Base-by-base conservation (phyloP, 306 rosid species). In the Prunus mume region DNA sequence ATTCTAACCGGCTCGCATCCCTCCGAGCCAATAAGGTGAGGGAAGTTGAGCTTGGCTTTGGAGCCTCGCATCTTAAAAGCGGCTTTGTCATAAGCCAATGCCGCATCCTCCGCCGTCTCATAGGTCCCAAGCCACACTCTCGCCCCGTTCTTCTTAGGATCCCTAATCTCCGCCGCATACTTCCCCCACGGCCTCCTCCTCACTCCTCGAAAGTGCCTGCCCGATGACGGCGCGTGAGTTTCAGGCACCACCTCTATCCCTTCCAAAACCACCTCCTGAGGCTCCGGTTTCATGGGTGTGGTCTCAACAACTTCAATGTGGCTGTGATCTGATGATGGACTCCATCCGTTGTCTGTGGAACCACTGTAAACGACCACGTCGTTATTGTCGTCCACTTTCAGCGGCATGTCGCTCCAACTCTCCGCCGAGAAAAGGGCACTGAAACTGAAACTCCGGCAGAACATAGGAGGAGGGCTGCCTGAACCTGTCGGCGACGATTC, bases 111-210 rank as follows among this genome's bases (percentile, higher is more conserved):
- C 10, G 85, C 83, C 2, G 83, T 80, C 41, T 76, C 84, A 27
- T 68, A 90, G 2, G 92, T 86, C 30, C 95, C 95, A 0, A 90
- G 92, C 92, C 95, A 88, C 2, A 86, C 78, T 20, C 92, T 81
- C 0, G 81, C 82, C 9, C 95, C 90, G 38, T 83, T 88, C 65
- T 72, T 90, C 76, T 67, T 83, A 12, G 87, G 87, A 25, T 83
- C 81, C 73, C 84, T 68, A 19, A 83, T 83, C 81, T 90, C 92
- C 0, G 95, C 90, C 1, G 92, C 95, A 43, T 78, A 90, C 79
- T 86, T 88, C 1, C 95, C 95, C 95, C 90, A 90, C 0, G 92
- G 92, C 83, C 92, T 83, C 11, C 90, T 82, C 77, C 95, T 84
- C 72, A 88, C 95, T 2, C 96, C 92, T 56, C 85, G 61, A 43